Evolutionary conservation across 2,329 filamentous ascomycete species (phyloP).

Genomic region (Neonectria magnoliae): DNA sequence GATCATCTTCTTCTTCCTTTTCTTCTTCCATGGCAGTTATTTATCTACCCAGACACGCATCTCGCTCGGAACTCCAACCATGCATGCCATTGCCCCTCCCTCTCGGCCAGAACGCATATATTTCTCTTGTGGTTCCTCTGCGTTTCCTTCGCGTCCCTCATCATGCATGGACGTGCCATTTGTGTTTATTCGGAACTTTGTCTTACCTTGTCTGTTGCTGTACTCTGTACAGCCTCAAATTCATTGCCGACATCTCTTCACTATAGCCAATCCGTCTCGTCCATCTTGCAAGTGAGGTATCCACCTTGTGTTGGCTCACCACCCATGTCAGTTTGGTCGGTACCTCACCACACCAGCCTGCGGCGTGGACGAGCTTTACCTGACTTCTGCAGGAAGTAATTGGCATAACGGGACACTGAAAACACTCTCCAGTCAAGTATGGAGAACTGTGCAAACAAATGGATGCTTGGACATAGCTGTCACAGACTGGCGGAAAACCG

Average conservation of each 20-base stretch:
- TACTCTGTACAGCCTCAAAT: background rate
- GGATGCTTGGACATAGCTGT: background rate
- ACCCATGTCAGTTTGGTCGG: background rate
- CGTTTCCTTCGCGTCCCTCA: background rate
- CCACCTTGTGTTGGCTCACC: background rate
- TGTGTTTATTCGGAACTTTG: background rate
- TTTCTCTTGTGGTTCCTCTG: slow-evolving; percentile 5
- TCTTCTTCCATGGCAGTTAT: slow-evolving; percentile 2
- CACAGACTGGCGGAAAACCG: background rate
- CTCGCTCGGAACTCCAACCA: background rate
- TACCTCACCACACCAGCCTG: slow-evolving; percentile 1
- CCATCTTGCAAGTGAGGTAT: background rate
- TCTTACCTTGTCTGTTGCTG: slow-evolving; percentile 8
- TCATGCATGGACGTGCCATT: background rate
- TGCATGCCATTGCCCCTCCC: background rate
- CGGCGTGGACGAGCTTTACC: background rate
- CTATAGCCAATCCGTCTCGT: background rate
- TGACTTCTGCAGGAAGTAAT: background rate
- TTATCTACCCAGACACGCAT: background rate
- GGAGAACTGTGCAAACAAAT: background rate
- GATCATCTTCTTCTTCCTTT: background rate
- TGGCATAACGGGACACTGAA: background rate
- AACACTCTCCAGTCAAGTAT: background rate
- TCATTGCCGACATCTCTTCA: background rate
- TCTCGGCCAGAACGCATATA: background rate